Evolutionary conservation across 768 basidiomycete genomes (phyloP), one percentile per base, ranked within the genome.

Genomic region (Scleroderma citrinum): DNA sequence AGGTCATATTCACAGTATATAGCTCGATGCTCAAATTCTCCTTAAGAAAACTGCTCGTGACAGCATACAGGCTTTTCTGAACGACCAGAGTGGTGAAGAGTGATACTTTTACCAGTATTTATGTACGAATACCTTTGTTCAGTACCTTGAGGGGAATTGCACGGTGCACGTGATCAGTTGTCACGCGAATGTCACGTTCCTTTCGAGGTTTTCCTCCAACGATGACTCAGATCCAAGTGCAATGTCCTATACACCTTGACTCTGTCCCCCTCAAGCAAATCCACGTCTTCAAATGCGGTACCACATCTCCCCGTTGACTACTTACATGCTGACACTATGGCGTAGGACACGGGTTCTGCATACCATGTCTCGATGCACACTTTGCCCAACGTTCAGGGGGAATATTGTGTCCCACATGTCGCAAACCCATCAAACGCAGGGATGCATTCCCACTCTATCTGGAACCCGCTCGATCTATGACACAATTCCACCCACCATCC

Each of bases 21-120:
- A 37, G 26, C 30, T 39, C 17, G 24, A n/a, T 30, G 21, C 5
- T 37, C 38, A 45, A 45, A 29, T 7, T 16, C 37, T 20, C 38
- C 38, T 38, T 20, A 47, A 76, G 75, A 60, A 56, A 49, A 78
- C 69, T 39, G 78, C 78, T 17, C 70, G 76, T 17, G 70, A 71
- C 49, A 85, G 80, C 50, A 87, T 90, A 44, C 77, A 76, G 71
- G 83, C 82, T 5, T 89, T 89, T 62, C 68, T 90, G 51, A 73
- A 68, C 34, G 83, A 85, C 56, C 83, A 88, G 58, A 87, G 85
- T 56, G 83, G 84, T 32, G 76, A 77, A 17, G 80, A 67, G 29
- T 65, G 32, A 56, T 14, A 16, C 26, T 29, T 5, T 4, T 29
- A 29, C 8, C 8, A 29, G 26, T 29, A 30, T 34, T 7, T 21